Base-by-base conservation (phyloP, 164 flowering plant species). In the Berberis vulgaris region DNA sequence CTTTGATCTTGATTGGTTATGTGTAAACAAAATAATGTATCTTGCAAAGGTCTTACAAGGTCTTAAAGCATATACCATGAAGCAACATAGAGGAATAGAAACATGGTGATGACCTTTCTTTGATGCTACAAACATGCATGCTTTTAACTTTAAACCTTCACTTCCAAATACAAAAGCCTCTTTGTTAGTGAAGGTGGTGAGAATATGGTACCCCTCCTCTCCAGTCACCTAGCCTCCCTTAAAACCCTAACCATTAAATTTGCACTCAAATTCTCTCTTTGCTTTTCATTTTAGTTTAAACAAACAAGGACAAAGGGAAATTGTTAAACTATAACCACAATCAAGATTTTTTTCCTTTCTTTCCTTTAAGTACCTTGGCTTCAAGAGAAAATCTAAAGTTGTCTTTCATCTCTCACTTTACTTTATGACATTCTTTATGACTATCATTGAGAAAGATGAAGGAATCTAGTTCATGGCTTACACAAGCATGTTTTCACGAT, bases 401-500 rank as follows among this genome's bases (percentile, higher is more conserved):
- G 69, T 41, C 64, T 65, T 45, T 74, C 60, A 65, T 69, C 9
- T 58, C 70, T 68, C 40, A 7, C 52, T 12, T 66, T 53, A 40
- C 12, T 46, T 59, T 54, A 9, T 64, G 49, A 53, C 42, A 13
- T 61, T 61, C 10, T 49, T 61, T 10, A 55, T 6, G 4, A 64
- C 71, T 73, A 70, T 71, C 45, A 57, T 43, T 64, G 46, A 54
- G 71, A 79, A 72, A 68, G 75, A 63, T 69, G 66, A 67, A 66
- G 60, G 82, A 74, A 71, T 76, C 82, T 72, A 74, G 68, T 70
- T 74, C 78, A 74, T 74, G 76, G 71, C 68, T 73, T 60, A 63
- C 74, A 71, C 53, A 52, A 64, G 58, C 45, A 49, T 52, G 57
- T 43, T 26, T 26, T 26, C 26, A 7, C 13, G 45, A 13, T 3